Percentiles rank a stretch among this genome's conserved stretches.
Conservation (phyloP, 2,329 filamentous ascomycete species). For the Penicillium sp. region DNA sequence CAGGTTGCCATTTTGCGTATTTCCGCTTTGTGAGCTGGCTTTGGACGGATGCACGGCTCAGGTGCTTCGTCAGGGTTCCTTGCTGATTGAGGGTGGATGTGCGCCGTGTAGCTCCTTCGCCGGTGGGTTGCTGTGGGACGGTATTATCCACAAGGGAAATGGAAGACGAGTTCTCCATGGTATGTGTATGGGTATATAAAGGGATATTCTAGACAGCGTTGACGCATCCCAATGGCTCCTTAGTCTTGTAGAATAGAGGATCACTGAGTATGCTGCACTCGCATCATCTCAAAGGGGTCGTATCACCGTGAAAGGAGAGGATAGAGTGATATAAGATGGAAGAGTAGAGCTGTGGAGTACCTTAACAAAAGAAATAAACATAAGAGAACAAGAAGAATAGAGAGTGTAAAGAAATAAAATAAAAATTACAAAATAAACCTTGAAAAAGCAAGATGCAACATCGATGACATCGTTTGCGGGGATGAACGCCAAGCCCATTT, state of each 20-base stretch:
- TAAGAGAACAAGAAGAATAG: not conserved
- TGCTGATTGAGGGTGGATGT: constrained; percentile 21
- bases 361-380: not conserved
- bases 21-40: constrained; percentile 43
- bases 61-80: constrained; percentile 28
- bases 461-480: constrained; percentile 30
- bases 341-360: not conserved
- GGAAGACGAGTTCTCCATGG: constrained; percentile 27
- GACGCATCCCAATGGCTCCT: not conserved
- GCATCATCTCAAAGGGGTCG: constrained; percentile 8
- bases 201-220: not conserved
- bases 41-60: constrained; percentile 38
- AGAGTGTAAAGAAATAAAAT: not conserved
- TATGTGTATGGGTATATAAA: not conserved
- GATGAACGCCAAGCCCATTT: constrained; percentile 17
- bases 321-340: not conserved
- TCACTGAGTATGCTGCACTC: not conserved
- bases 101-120: constrained; percentile 23
- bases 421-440: not conserved
- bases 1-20: constrained; percentile 53
- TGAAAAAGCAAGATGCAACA: constrained; percentile 1
- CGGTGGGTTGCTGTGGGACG: constrained; percentile 23
- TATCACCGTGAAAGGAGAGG: not conserved
- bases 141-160: constrained; percentile 45
- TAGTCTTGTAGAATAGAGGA: not conserved